phyloP scores from a whole-genome alignment of 495 filamentous ascomycete species.

The Parathielavia appendiculata region DNA sequence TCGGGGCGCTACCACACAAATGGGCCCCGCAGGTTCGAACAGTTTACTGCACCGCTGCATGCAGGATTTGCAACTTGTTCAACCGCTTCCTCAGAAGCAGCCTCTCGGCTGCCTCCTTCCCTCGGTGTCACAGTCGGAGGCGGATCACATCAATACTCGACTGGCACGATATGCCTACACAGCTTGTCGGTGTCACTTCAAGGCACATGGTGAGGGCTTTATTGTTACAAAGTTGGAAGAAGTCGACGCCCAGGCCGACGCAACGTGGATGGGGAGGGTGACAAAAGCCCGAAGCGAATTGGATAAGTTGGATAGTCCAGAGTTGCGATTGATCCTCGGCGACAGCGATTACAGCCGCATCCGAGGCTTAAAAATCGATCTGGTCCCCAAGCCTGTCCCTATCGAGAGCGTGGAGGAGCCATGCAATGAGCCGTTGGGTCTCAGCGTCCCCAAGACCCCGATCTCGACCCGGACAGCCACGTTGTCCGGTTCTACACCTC shows the following conservation, averaged over 20 bases:
- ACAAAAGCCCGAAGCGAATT: neutral
- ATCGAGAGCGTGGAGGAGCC: neutral
- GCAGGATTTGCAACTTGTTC: conserved; percentile 9
- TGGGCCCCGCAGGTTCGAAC: neutral
- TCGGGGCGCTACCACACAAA: neutral
- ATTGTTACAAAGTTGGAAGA: conserved; percentile 1
- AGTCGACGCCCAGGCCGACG: neutral
- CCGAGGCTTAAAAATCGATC: neutral
- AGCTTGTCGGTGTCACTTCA: neutral
- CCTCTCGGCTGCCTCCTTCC: neutral
- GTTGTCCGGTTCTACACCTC: neutral
- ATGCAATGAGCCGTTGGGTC: neutral
- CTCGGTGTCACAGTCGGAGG: neutral
- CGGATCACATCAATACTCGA: neutral
- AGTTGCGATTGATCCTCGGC: conserved; percentile 4
- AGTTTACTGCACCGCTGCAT: neutral
- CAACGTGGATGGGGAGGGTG: neutral
- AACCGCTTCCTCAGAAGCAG: conserved; percentile 8
- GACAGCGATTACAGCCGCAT: neutral
- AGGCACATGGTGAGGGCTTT: neutral
- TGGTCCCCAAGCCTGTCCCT: neutral
- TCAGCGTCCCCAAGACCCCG: neutral
- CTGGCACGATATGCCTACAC: neutral
- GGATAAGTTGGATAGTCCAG: neutral
- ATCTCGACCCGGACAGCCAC: neutral